Conservation (phyloP, 1,284 basidiomycete genomes). For the Blastosporella zonata region DNA sequence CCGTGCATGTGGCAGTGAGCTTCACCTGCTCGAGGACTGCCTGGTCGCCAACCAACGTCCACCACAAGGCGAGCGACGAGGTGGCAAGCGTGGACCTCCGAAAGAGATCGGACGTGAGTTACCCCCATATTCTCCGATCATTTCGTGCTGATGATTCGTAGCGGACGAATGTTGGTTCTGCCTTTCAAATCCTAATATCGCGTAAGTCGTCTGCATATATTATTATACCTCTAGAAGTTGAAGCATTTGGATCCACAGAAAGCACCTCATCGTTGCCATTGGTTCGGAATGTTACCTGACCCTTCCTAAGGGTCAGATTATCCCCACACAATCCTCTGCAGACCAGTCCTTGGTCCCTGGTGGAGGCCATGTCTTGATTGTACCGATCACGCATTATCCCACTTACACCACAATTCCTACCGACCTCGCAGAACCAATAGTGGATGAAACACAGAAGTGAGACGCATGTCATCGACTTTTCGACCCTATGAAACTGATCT, state of each 20-base stretch:
- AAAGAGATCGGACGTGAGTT: constrained; percentile 78
- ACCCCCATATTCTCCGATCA: not conserved
- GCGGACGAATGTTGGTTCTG: constrained; percentile 96
- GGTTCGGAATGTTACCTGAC: constrained; percentile 92
- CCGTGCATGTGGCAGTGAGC: constrained; percentile 81
- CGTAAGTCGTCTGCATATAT: constrained; percentile 42
- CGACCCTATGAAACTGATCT: not conserved
- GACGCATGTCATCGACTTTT: constrained; percentile 9
- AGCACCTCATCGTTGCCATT: constrained; percentile 92
- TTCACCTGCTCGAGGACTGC: constrained; percentile 86
- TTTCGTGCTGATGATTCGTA: constrained; percentile 26
- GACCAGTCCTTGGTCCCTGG: constrained; percentile 68
- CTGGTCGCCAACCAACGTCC: constrained; percentile 56
- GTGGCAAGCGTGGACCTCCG: constrained; percentile 54
- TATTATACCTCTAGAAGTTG: not conserved
- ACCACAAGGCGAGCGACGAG: constrained; percentile 36
- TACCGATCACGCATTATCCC: constrained; percentile 75
- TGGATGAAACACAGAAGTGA: constrained; percentile 76
- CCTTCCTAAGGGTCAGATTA: constrained; percentile 88
- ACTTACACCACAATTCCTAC: constrained; percentile 66
- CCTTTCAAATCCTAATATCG: constrained; percentile 85
- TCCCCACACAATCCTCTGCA: constrained; percentile 66
- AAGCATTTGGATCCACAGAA: constrained; percentile 44
- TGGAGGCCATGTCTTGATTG: constrained; percentile 89
- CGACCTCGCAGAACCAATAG: constrained; percentile 72